A percentile compares a stretch with the other conserved stretches of the same genome.
Evolutionary conservation across 306 rosid species (phyloP).

Genomic region (Alnus glutinosa): DNA sequence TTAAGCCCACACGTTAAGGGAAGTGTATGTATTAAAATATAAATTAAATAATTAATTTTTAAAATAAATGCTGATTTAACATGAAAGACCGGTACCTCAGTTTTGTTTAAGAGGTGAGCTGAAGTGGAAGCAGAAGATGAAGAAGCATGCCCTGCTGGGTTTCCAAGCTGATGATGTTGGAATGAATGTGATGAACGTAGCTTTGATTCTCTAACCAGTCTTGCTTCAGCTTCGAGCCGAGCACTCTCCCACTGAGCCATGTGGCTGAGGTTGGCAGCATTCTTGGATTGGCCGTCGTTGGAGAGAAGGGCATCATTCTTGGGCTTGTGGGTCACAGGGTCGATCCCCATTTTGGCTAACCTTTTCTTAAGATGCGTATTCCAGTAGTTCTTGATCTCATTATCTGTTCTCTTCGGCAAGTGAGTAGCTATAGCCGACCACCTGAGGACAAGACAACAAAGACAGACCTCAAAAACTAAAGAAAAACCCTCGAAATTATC

Average conservation of each 20-base stretch:
- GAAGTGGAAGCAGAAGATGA: constrained; percentile 45
- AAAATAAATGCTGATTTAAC: no score
- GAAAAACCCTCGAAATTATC: constrained; percentile 33
- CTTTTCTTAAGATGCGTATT: constrained; percentile 95
- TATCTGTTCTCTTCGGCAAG: constrained; percentile 91
- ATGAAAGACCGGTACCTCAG: neutral
- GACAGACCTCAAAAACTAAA: constrained; percentile 20
- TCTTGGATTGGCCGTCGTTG: constrained; percentile 74
- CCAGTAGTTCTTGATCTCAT: constrained; percentile 98
- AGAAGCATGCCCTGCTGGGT: constrained; percentile 30
- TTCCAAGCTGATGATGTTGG: constrained; percentile 42
- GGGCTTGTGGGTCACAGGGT: constrained; percentile 94
- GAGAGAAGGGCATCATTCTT: constrained; percentile 71
- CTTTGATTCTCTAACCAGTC: constrained; percentile 89
- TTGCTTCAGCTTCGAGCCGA: constrained; percentile 96
- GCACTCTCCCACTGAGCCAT: constrained; percentile 99
- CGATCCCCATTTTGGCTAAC: constrained; percentile 94
- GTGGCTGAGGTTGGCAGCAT: constrained; percentile 86
- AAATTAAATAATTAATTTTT: neutral
- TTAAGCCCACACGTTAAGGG: no score
- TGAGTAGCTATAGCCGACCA: constrained; percentile 99
- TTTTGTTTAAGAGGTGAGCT: constrained; percentile 17
- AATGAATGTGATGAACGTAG: constrained; percentile 60
- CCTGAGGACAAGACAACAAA: constrained; percentile 44
- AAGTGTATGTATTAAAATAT: no score